phyloP scores from a whole-genome alignment of 306 rosid genomes.

The Delonix regia region DNA sequence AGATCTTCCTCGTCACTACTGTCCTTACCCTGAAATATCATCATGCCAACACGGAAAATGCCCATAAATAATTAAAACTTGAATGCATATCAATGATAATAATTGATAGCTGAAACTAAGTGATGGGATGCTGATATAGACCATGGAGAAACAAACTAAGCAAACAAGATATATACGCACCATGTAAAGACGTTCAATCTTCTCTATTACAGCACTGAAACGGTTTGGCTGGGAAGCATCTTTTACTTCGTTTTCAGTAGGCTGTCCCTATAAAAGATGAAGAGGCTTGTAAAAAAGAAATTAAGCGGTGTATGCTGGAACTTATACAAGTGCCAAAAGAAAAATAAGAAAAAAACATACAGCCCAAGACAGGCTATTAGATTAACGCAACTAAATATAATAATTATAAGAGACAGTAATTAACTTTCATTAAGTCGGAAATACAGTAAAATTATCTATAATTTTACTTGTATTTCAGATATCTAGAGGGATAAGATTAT shows the following conservation, averaged over 20 bases:
- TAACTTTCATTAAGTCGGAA: not conserved
- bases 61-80: slow-evolving; percentile 6
- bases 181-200: slow-evolving; percentile 96
- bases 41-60: slow-evolving; percentile 24
- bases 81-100: slow-evolving; percentile 18
- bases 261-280: slow-evolving; percentile 56
- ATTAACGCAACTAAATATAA: not conserved
- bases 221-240: slow-evolving; percentile 82
- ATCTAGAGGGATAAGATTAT: not conserved
- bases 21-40: slow-evolving; percentile 76
- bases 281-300: slow-evolving; percentile 19
- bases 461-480: not conserved
- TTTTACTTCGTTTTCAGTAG: slow-evolving; percentile 58
- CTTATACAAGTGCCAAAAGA: not conserved
- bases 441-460: not conserved
- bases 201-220: slow-evolving; percentile 96
- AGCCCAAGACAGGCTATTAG: slow-evolving; percentile 1
- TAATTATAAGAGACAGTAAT: not conserved
- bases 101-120: slow-evolving; percentile 23
- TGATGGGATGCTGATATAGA: not conserved
- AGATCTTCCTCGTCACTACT: slow-evolving; percentile 93
- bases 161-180: slow-evolving; percentile 43
- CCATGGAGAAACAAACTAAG: slow-evolving; percentile 15
- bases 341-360: not conserved
- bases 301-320: slow-evolving; percentile 13